phyloP scores from a whole-genome alignment of 768 basidiomycete species.

The Mycena polygramma region DNA sequence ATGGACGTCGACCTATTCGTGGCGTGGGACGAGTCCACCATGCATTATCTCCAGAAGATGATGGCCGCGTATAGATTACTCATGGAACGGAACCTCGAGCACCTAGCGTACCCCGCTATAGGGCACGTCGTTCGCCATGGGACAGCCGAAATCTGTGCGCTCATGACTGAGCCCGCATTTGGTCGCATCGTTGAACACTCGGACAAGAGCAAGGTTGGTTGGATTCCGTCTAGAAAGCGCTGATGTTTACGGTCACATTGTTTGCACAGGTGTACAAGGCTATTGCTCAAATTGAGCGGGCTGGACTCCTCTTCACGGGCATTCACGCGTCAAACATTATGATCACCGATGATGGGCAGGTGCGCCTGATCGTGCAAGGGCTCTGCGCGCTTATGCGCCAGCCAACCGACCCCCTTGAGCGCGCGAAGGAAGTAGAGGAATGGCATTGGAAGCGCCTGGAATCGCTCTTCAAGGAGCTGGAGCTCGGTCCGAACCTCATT shows the following conservation, averaged over 20 bases:
- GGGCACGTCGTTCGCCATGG: constrained; percentile 40
- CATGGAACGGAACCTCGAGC: constrained; percentile 23
- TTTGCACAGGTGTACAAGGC: constrained; percentile 28
- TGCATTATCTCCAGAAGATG: neutral
- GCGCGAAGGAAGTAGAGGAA: neutral
- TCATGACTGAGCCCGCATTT: constrained; percentile 37
- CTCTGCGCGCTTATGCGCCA: constrained; percentile 7
- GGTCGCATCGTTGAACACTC: constrained; percentile 33
- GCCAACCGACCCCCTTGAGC: neutral
- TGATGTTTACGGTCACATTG: neutral
- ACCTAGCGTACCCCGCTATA: constrained; percentile 33
- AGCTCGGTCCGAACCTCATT: neutral
- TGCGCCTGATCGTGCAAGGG: constrained; percentile 5
- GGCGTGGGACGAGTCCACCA: constrained; percentile 30
- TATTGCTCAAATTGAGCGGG: constrained; percentile 25
- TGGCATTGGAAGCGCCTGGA: constrained; percentile 25
- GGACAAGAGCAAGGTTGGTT: constrained; percentile 33
- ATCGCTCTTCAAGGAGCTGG: constrained; percentile 7
- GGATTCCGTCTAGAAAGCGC: neutral
- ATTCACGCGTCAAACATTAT: constrained; percentile 13
- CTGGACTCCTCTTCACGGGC: constrained; percentile 17
- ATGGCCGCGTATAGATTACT: constrained; percentile 19
- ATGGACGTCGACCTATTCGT: constrained; percentile 39
- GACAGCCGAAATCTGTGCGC: constrained; percentile 33
- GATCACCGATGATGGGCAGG: constrained; percentile 9